Conservation (phyloP, 1,284 basidiomycete species). For the Chondrostereum purpureum region DNA sequence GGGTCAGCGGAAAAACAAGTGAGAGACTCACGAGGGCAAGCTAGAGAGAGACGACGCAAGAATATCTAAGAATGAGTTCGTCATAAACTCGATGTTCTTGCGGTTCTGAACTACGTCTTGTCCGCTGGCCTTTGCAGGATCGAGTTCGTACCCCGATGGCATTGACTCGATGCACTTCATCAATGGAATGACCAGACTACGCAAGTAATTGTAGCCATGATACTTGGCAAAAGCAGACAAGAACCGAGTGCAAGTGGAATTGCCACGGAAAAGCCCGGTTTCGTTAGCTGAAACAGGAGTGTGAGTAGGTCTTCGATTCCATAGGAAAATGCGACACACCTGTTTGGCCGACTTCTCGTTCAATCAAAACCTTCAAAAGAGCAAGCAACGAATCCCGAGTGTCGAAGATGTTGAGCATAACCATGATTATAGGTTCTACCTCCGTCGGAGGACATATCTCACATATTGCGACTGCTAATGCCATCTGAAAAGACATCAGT, state of each 20-base stretch:
- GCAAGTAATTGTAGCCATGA: slow-evolving; percentile 85
- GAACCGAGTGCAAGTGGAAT: slow-evolving; percentile 80
- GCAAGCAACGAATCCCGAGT: slow-evolving; percentile 66
- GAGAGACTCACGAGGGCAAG: slow-evolving; percentile 65
- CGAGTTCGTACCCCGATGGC: slow-evolving; percentile 76
- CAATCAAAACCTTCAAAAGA: slow-evolving; percentile 79
- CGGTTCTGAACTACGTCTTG: slow-evolving; percentile 68
- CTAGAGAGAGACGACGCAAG: slow-evolving; percentile 66
- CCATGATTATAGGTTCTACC: slow-evolving; percentile 78
- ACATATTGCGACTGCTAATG: slow-evolving; percentile 79
- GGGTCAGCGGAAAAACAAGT: neutral
- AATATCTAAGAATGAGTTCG: slow-evolving; percentile 71
- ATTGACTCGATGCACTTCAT: slow-evolving; percentile 68
- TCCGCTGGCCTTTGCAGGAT: slow-evolving; percentile 57
- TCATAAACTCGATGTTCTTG: slow-evolving; percentile 67
- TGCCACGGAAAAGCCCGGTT: slow-evolving; percentile 76
- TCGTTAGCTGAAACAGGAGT: slow-evolving; percentile 55
- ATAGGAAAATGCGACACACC: slow-evolving; percentile 33
- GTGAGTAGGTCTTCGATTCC: neutral
- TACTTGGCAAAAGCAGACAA: slow-evolving; percentile 80
- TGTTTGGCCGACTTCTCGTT: slow-evolving; percentile 74
- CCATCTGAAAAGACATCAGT: slow-evolving; percentile 41
- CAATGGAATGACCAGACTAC: slow-evolving; percentile 71
- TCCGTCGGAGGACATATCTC: slow-evolving; percentile 76
- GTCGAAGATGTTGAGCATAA: slow-evolving; percentile 85